Evolutionary conservation across 352 stramenopile genomes (phyloP), one percentile per base, ranked within the genome.

Genomic region (Hyphochytrium catenoides): DNA sequence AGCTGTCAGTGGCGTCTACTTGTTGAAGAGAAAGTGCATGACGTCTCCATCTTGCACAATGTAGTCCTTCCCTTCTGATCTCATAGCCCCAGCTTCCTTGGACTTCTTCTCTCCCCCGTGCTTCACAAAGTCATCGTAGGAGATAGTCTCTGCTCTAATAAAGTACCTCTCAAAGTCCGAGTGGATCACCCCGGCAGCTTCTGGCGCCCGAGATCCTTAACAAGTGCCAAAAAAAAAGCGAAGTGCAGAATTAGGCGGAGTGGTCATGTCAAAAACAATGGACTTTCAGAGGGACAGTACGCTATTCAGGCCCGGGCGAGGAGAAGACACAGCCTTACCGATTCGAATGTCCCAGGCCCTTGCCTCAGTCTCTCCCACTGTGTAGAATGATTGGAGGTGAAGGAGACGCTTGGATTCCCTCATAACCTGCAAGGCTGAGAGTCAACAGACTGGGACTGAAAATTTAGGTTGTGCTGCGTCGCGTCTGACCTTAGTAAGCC

Each of bases 61-160:
- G 56, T 99, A 99, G 6, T 97, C 87, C 52, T 96, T 96, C 28
- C 91, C 91, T 60, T 99, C 89, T 30, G 71, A 71, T 27, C 88
- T 62, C 33, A 96, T 31, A 31, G 88, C 56, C 11, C 91, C 91
- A 40, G 74, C 60, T 30, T 89, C 74, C 58, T 96, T 97, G 2
- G 81, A 82, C 21, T 62, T 69, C 43, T 86, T 77, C 59, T 96
- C 91, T 51, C 59, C 81, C 3, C 88, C 88, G 25, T 68, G 63
- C 26, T 69, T 62, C 12, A 94, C 58, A 43, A 97, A 76, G 51
- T 95, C 86, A 12, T 95, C 74, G 53, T 90, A 98, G 3, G 67
- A 64, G 34, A 96, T 83, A 0, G 79, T 95, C 56, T 99, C 91
- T 8, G 71, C 68, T 16, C 68, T 64, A 38, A 86, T 81, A 41